These are phyloP conservation scores for Aspergillus panamensis DNA, from an alignment of 495 filamentous ascomycete species.

Conservation along the genomic window DNA sequence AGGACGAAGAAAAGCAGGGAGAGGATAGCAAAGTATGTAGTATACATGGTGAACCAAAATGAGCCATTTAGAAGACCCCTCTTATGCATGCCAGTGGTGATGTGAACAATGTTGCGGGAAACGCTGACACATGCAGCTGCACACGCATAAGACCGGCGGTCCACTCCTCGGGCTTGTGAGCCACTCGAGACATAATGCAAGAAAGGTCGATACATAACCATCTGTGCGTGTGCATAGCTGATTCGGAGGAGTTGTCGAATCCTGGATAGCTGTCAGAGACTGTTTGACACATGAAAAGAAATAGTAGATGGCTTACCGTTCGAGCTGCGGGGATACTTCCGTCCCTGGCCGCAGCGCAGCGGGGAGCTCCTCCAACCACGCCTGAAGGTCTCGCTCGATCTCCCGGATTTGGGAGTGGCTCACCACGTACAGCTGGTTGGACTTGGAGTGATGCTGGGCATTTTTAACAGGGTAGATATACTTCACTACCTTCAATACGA, in stretches of 20 bases:
- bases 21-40: conserved; percentile 90
- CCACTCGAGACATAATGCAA: conserved; percentile 86
- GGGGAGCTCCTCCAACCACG: conserved; percentile 80
- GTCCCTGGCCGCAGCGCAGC: conserved; percentile 68
- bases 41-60: conserved; percentile 97
- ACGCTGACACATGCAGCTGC: conserved; percentile 90
- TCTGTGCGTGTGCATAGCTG: conserved; percentile 85
- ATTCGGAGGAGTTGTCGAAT: conserved; percentile 84
- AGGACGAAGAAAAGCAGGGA: conserved; percentile 85
- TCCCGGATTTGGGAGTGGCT: conserved; percentile 86
- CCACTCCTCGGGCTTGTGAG: conserved; percentile 62
- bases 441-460: conserved; percentile 46
- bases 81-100: conserved; percentile 84
- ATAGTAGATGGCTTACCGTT: conserved; percentile 57
- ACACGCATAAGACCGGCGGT: conserved; percentile 85
- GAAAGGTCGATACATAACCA: conserved; percentile 94
- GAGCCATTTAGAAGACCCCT: conserved; percentile 78
- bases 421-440: conserved; percentile 72
- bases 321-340: conserved; percentile 67
- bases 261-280: conserved; percentile 36
- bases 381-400: conserved; percentile 79
- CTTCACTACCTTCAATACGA: conserved; percentile 81
- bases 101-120: conserved; percentile 90
- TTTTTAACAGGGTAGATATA: conserved; percentile 87
- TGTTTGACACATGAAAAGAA: neutral